Conservation (phyloP, 176 grass and related monocot genomes). For the Aegilops sharonensis region DNA sequence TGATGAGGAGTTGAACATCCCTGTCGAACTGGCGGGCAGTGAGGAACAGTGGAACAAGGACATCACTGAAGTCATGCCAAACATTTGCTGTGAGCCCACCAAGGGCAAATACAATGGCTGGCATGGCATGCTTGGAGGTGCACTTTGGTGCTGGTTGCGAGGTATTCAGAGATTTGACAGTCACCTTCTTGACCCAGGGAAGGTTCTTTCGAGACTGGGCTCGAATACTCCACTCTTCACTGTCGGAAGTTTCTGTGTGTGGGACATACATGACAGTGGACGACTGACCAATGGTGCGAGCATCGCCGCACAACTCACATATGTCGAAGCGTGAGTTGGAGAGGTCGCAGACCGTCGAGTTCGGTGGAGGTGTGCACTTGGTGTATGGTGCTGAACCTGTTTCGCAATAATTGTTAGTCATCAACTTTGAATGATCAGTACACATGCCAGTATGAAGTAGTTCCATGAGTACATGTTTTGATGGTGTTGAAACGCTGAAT, state of each 20-base stretch:
- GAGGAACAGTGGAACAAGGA: slow-evolving; percentile 68
- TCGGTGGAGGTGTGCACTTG: slow-evolving; percentile 33
- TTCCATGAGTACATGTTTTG: background rate
- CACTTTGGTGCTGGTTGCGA: slow-evolving; percentile 31
- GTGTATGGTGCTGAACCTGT: slow-evolving; percentile 38
- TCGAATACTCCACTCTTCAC: slow-evolving; percentile 46
- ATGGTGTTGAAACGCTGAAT: background rate
- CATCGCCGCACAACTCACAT: slow-evolving; percentile 53
- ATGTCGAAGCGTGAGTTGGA: slow-evolving; percentile 41
- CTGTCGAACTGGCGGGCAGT: slow-evolving; percentile 49
- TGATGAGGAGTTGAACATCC: slow-evolving; percentile 57
- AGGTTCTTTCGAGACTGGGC: slow-evolving; percentile 50
- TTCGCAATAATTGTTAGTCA: background rate
- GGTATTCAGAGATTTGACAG: slow-evolving; percentile 37
- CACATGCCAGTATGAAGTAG: background rate
- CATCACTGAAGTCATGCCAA: slow-evolving; percentile 72
- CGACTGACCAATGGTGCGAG: slow-evolving; percentile 44
- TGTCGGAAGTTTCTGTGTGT: background rate
- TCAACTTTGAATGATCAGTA: background rate
- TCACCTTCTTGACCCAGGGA: slow-evolving; percentile 60
- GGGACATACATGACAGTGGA: slow-evolving; percentile 41
- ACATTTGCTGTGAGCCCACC: slow-evolving; percentile 63
- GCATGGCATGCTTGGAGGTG: slow-evolving; percentile 46
- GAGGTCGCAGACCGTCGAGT: slow-evolving; percentile 31
- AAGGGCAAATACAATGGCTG: slow-evolving; percentile 63